Base-by-base conservation (phyloP, 176 grass and related monocot species). In the Musa itinerans region DNA sequence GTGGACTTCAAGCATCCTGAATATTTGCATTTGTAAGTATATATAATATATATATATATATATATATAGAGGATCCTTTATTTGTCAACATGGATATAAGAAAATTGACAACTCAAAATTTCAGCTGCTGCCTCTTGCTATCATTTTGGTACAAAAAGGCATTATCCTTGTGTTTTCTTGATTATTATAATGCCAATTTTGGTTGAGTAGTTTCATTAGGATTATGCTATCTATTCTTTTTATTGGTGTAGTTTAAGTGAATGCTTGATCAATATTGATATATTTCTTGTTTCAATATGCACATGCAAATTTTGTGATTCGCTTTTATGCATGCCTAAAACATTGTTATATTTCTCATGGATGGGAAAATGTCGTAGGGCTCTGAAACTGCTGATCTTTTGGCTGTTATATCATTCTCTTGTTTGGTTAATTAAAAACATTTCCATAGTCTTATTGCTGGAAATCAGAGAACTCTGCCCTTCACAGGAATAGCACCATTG, bases 401-500 rank as follows among this genome's bases (percentile, higher is more conserved):
- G 22, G 66, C 66, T 19, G 19, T 2, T 69, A 22, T 9, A 22
- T 16, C 7, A 43, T 17, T 7, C 8, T 19, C 34, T 68, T 70
- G 68, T 50, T 50, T 70, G 15, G 51, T 70, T 50, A 17, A 70
- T 9, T 20, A n/a, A n/a, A 68, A 50, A 14, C 15, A 49, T 52
- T 70, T 11, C 8, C 11, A 19, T 68, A 20, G 7, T 50, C 1
- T 49, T 20, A 10, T 70, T 50, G 16, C 48, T 70, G 25, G 34
- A 69, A 69, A 20, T 19, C 52, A 51, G 79, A 27, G 24, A 21
- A 74, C 54, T 55, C 82, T 80, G 2, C 74, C 53, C 4, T 84
- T 83, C 53, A 19, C 82, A 99, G 95, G 90, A 78, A 61, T 99
- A 77, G 78, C 84, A 74, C 74, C 95, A 53, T 86, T 99, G 83